phyloP scores from a whole-genome alignment of 345 rosid genomes.

The Eucalyptus sp. region DNA sequence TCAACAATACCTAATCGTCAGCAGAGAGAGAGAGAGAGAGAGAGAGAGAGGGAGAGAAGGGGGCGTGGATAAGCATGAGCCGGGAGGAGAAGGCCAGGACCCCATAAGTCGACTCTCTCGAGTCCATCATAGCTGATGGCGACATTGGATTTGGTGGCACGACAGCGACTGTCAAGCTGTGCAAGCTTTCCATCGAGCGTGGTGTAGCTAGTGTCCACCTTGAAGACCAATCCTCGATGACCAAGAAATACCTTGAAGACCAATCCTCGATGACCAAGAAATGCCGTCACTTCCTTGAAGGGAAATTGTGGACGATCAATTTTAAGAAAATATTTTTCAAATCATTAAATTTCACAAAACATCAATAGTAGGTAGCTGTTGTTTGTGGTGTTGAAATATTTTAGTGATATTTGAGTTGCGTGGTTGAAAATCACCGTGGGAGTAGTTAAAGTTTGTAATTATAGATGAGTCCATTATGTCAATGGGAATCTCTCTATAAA shows the following conservation, averaged over 20 bases:
- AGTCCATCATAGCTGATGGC: conserved; percentile 94
- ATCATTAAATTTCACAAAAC: too few relatives aligned
- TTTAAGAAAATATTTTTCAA: too few relatives aligned
- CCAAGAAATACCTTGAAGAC: too few relatives aligned
- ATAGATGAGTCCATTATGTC: background rate
- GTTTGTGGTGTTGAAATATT: background rate
- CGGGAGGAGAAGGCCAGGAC: conserved; percentile 70
- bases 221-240: too few relatives aligned
- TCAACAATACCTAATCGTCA: conserved; percentile 83
- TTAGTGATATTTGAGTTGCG: background rate
- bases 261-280: conserved; percentile 89
- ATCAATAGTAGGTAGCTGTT: too few relatives aligned
- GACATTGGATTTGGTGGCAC: conserved; percentile 93
- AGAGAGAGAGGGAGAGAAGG: conserved; percentile 21
- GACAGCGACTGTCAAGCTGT: conserved; percentile 82
- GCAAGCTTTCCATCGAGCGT: conserved; percentile 90
- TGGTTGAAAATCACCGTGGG: background rate
- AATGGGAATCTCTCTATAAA: background rate
- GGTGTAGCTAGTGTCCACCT: conserved; percentile 94
- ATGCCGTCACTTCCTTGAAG: conserved; percentile 44
- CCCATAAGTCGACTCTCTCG: conserved; percentile 73
- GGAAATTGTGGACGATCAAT: too few relatives aligned
- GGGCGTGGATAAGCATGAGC: conserved; percentile 79
- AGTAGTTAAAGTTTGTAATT: background rate
- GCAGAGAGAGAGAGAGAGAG: conserved; percentile 70